These are phyloP conservation scores for Holtermanniella nyarrowii DNA, from an alignment of 768 basidiomycete genomes.

Conservation along the genomic window DNA sequence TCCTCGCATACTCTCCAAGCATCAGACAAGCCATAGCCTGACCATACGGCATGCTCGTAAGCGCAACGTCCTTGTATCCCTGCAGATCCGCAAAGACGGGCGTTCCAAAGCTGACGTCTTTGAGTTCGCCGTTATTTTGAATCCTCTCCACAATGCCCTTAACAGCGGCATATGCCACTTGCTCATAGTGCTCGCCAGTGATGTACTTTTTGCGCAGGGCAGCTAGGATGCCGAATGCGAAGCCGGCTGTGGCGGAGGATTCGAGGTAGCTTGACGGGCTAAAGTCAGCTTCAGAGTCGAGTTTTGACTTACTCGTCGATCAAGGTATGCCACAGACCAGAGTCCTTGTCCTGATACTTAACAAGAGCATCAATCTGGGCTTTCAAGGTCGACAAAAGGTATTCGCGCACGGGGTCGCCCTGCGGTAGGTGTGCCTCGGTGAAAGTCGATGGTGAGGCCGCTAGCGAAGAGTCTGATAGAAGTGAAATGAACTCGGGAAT, in stretches of 20 bases:
- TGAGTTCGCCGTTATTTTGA: constrained; percentile 46
- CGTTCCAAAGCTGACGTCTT: constrained; percentile 49
- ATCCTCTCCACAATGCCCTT: constrained; percentile 44
- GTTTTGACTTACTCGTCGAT: no score
- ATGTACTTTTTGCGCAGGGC: no score
- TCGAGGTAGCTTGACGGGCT: constrained; percentile 49
- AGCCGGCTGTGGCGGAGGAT: constrained; percentile 35
- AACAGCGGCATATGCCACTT: no score
- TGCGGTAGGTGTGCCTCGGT: constrained; percentile 44
- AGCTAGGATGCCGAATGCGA: constrained; percentile 30
- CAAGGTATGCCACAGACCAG: constrained; percentile 52
- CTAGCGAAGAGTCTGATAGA: no score
- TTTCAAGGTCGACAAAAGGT: constrained; percentile 44
- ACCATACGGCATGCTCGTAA: constrained; percentile 54
- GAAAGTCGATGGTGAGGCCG: constrained; percentile 40
- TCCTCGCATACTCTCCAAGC: no score
- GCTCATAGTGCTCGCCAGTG: no score
- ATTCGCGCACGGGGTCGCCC: constrained; percentile 45
- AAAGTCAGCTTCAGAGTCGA: no score
- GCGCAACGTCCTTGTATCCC: constrained; percentile 48
- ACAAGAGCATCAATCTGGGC: constrained; percentile 49
- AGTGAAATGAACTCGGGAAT: constrained; percentile 27
- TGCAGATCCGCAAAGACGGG: constrained; percentile 48
- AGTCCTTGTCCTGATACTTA: constrained; percentile 44
- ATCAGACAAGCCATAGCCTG: constrained; percentile 52